Percentiles rank a stretch among this genome's conserved stretches.
Conservation (phyloP, 1,284 basidiomycete genomes). For the Microbotryomycetes sp. region DNA sequence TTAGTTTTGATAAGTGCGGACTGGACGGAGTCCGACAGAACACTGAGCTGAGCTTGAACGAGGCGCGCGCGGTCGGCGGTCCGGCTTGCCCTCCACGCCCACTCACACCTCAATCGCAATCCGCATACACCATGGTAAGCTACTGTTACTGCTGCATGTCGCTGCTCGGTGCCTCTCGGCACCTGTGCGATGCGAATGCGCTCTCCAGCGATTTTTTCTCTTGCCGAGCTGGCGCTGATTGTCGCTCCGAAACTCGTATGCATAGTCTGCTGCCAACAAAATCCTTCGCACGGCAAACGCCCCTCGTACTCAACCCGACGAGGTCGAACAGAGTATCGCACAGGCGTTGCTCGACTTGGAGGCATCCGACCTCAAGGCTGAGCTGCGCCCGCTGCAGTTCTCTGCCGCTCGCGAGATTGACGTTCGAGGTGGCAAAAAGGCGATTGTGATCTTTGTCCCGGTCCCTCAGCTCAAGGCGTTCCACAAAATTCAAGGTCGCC, state of each 20-base stretch:
- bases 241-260: too few species aligned
- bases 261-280: neutral
- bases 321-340: conserved; percentile 85
- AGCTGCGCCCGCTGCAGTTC: conserved; percentile 93
- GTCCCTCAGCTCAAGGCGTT: conserved; percentile 97
- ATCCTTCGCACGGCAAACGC: conserved; percentile 92
- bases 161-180: too few species aligned
- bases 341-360: conserved; percentile 97
- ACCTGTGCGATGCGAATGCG: neutral
- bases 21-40: too few species aligned
- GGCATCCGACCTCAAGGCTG: conserved; percentile 75
- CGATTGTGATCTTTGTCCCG: conserved; percentile 97
- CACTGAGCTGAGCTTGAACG: too few species aligned
- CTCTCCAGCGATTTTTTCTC: neutral
- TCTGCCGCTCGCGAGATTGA: conserved; percentile 98
- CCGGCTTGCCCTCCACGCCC: too few species aligned
- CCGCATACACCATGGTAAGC: too few species aligned
- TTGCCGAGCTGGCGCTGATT: neutral
- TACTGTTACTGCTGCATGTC: too few species aligned
- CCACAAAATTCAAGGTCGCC: conserved; percentile 92
- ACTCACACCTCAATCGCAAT: too few species aligned
- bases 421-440: conserved; percentile 98
- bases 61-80: too few species aligned
- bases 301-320: conserved; percentile 77
- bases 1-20: too few species aligned